Base-by-base conservation (phyloP, 129 eudicot species). In the Heracleum sosnowskyi region DNA sequence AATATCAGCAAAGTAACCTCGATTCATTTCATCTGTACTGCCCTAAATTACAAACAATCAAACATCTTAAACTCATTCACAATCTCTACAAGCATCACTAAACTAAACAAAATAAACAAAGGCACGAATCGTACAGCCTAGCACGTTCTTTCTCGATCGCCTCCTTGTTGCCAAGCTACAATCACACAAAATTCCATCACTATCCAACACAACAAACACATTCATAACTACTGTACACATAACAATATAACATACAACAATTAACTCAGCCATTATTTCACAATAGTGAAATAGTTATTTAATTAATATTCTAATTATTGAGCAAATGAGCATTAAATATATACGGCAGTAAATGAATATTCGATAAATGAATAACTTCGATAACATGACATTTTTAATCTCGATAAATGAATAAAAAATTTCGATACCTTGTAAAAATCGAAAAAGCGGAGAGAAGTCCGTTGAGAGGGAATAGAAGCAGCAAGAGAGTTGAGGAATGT, bases 21-120 rank as follows among this genome's bases (percentile, higher is more conserved):
- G 75, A 82, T 83, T 95, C 97, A 95, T 87, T 88, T 95, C 99
- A 92, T 95, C 99, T 83, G 81, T 77, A 92, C 99, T 95, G 99
- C 92, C 98, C 96, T 87, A 89, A 82, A 84, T 74, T 82, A 85
- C 89, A 88, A 36, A 55, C 63, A 73, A 62, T 75, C 39, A 34
- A 57, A n/a, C 66, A 57, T 57, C 62, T 69, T 31, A 81, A 64
- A 83, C 60, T 60, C 77, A 84, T 79, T 85, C 78, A 77, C 37
- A 28, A 76, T 76, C 71, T 28, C 70, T 42, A 17, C 3, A 53
- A 70, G 45, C 28, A 0, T 9, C 36, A 15, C 80, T 78, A 35
- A 70, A 4, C 12, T 47, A 74, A 49, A 64, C 24, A 74, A 36
- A 46, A 35, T 7, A 20, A 34, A 28, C 16, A 75, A 3, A 18